A percentile compares a stretch with the other conserved stretches of the same genome.
phyloP scores from a whole-genome alignment of 495 filamentous ascomycete species.

The Astrocystis sublimbata region DNA sequence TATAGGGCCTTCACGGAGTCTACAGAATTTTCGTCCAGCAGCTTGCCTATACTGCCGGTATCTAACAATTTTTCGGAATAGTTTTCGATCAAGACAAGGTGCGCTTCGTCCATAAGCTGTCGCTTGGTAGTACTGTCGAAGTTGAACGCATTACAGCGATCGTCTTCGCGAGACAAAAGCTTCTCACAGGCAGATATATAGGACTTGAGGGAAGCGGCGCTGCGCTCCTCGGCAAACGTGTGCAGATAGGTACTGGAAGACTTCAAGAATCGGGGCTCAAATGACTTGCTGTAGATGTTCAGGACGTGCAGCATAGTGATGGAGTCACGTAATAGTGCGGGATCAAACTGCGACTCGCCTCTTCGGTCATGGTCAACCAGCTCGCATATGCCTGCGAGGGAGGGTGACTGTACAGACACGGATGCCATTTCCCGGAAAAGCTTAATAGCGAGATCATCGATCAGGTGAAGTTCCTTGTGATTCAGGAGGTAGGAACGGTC shows the following conservation, averaged over 20 bases:
- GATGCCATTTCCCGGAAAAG: slow-evolving; percentile 63
- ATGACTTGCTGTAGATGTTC: slow-evolving; percentile 71
- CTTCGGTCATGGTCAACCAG: slow-evolving; percentile 72
- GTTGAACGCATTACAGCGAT: slow-evolving; percentile 73
- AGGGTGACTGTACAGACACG: slow-evolving; percentile 25
- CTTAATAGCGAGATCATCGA: slow-evolving; percentile 58
- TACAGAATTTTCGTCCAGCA: slow-evolving; percentile 67
- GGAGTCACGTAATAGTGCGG: slow-evolving; percentile 62
- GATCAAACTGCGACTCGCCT: slow-evolving; percentile 51
- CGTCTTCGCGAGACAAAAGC: slow-evolving; percentile 68
- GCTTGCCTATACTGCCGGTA: slow-evolving; percentile 60
- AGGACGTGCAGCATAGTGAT: slow-evolving; percentile 81
- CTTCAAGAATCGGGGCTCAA: slow-evolving; percentile 72
- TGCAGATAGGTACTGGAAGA: slow-evolving; percentile 65
- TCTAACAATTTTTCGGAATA: slow-evolving; percentile 64
- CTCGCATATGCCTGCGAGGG: slow-evolving; percentile 72
- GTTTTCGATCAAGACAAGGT: slow-evolving; percentile 62
- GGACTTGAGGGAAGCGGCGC: slow-evolving; percentile 57
- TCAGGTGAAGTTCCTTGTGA: slow-evolving; percentile 48
- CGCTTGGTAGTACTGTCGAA: slow-evolving; percentile 81
- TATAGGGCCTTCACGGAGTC: slow-evolving; percentile 75
- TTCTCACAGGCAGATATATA: slow-evolving; percentile 68
- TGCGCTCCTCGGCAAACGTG: slow-evolving; percentile 64
- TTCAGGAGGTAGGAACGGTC: slow-evolving; percentile 85
- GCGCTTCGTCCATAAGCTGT: slow-evolving; percentile 67